phyloP scores from a whole-genome alignment of 495 filamentous ascomycete species.

The Sabuloglossum arenarium region DNA sequence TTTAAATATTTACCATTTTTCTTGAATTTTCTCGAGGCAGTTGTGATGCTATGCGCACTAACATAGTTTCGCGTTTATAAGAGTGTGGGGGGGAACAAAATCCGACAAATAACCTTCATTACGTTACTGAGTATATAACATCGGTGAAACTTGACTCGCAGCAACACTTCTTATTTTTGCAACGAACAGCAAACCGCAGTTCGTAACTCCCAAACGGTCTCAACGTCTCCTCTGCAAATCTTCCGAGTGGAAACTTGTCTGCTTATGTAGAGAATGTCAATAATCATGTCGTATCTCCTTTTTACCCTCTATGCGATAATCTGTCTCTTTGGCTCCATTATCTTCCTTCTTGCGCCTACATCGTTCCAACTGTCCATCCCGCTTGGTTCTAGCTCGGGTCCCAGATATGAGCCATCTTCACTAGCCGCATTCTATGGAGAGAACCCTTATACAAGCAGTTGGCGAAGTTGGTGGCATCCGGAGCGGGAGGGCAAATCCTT shows the following conservation, averaged over 20 bases:
- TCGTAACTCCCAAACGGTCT: background rate
- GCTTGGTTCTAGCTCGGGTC: conserved; percentile 5
- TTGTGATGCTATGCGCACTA: no score
- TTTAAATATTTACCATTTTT: no score
- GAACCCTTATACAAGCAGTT: conserved; percentile 9
- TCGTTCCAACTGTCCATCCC: conserved; percentile 11
- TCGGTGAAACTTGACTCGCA: background rate
- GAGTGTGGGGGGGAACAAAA: no score
- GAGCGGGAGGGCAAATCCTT: conserved; percentile 2
- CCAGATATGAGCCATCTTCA: conserved; percentile 1
- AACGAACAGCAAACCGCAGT: background rate
- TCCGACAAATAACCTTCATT: no score
- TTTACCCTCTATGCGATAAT: conserved; percentile 19
- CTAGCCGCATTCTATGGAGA: background rate
- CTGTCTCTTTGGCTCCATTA: conserved; percentile 27
- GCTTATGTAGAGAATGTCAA: background rate
- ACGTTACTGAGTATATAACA: no score
- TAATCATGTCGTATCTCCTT: background rate
- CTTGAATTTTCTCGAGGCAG: no score
- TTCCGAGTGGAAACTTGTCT: background rate
- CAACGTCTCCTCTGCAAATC: background rate
- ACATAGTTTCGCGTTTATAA: no score
- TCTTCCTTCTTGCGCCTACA: conserved; percentile 20
- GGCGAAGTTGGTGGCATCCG: conserved; percentile 14
- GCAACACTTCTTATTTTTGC: background rate